Evolutionary conservation across 1,284 basidiomycete genomes (phyloP).

Genomic region (Leccinum angustisporum): DNA sequence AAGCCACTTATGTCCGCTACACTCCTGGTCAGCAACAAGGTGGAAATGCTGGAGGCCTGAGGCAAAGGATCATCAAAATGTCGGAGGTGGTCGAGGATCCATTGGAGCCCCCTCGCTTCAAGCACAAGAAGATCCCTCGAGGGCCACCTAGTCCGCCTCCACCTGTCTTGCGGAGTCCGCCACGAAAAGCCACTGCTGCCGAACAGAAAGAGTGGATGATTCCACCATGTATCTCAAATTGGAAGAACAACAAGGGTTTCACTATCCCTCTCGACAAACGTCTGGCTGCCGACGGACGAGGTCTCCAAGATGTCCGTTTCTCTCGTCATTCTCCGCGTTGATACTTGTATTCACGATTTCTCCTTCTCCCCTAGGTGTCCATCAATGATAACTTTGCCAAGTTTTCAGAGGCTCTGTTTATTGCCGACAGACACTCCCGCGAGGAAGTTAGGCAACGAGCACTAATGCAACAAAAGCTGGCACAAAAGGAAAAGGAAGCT

Average conservation of each 20-base stretch:
- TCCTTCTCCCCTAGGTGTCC: constrained; percentile 60
- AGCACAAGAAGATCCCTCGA: constrained; percentile 97
- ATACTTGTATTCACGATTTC: constrained; percentile 9
- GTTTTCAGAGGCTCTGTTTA: constrained; percentile 93
- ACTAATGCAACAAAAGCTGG: constrained; percentile 97
- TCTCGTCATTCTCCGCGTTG: not conserved
- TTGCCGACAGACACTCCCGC: constrained; percentile 97
- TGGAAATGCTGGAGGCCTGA: constrained; percentile 61
- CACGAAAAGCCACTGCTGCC: constrained; percentile 91
- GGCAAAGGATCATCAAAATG: constrained; percentile 99
- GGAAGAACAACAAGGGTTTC: constrained; percentile 99
- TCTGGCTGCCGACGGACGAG: constrained; percentile 94
- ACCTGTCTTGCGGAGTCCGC: constrained; percentile 94
- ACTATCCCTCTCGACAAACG: constrained; percentile 99
- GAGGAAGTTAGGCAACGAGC: constrained; percentile 96
- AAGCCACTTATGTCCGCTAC: constrained; percentile 90
- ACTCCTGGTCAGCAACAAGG: constrained; percentile 89
- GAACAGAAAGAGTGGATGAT: constrained; percentile 99
- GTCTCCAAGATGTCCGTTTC: constrained; percentile 90
- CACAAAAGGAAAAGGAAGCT: constrained; percentile 93
- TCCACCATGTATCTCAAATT: constrained; percentile 98
- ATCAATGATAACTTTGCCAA: constrained; percentile 99
- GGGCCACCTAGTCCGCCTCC: constrained; percentile 96
- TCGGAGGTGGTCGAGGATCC: constrained; percentile 96
- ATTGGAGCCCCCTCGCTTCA: constrained; percentile 94